Evolutionary conservation across 345 rosid species (phyloP).

Genomic region (Xanthoceras sorbifolium): DNA sequence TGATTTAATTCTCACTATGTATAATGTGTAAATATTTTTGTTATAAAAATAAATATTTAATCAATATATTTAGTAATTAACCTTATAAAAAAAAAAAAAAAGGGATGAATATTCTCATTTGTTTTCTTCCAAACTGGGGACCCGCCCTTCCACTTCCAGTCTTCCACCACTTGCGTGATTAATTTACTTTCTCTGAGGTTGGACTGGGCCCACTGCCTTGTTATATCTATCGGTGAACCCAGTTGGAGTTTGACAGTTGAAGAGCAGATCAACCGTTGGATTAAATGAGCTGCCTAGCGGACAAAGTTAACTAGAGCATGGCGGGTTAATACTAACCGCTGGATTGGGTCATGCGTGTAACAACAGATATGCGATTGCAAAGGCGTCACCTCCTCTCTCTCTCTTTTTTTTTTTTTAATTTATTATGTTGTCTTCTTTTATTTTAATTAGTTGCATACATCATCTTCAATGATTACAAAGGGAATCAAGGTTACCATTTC

Average conservation of each 20-base stretch:
- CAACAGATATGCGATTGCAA: too few relatives aligned
- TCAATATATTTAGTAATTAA: too few relatives aligned
- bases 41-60: too few relatives aligned
- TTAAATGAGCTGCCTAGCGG: not conserved
- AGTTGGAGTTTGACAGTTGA: not conserved
- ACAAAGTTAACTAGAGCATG: not conserved
- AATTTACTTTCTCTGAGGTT: not conserved
- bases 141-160: not conserved
- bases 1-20: too few relatives aligned
- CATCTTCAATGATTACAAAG: too few relatives aligned
- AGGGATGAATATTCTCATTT: constrained; percentile 6
- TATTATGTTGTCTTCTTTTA: too few relatives aligned
- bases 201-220: not conserved
- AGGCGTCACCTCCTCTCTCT: not conserved
- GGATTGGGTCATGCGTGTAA: not conserved
- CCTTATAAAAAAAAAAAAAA: too few relatives aligned
- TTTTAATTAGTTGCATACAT: too few relatives aligned
- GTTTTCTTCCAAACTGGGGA: not conserved
- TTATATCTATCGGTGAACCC: not conserved
- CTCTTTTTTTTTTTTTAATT: too few relatives aligned
- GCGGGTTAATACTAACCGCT: not conserved
- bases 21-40: too few relatives aligned
- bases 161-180: not conserved
- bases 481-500: too few relatives aligned
- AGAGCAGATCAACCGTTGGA: not conserved